These are phyloP conservation scores for Aspergillus tamarii DNA, from an alignment of 2,329 filamentous ascomycete species.

Conservation along the genomic window DNA sequence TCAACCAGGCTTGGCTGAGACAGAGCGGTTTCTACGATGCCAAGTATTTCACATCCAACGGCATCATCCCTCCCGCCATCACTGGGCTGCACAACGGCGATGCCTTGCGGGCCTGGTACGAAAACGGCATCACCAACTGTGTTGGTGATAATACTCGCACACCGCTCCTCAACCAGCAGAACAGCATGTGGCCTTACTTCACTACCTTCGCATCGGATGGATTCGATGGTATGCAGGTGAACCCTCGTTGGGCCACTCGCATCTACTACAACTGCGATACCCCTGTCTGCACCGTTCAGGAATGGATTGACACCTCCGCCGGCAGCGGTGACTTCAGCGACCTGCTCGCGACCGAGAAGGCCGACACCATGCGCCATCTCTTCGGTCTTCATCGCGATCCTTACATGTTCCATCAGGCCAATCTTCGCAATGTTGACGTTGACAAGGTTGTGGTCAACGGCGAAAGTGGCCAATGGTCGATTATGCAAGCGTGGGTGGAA, in stretches of 20 bases:
- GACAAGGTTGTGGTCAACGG: conserved; percentile 53
- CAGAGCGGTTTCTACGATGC: conserved; percentile 55
- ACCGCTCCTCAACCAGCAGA: conserved; percentile 56
- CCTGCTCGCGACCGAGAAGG: conserved; percentile 55
- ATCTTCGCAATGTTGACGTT: conserved; percentile 57
- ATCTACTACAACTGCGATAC: conserved; percentile 69
- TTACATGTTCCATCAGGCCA: conserved; percentile 69
- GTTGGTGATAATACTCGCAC: conserved; percentile 68
- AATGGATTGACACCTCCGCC: conserved; percentile 64
- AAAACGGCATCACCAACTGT: conserved; percentile 62
- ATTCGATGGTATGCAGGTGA: conserved; percentile 58
- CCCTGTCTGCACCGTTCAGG: conserved; percentile 58
- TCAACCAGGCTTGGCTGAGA: conserved; percentile 63
- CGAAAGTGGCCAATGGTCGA: conserved; percentile 51
- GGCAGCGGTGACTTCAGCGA: conserved; percentile 58
- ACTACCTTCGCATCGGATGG: conserved; percentile 57
- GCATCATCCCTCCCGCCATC: conserved; percentile 65
- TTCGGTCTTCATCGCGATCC: conserved; percentile 59
- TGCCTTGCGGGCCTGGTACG: conserved; percentile 61
- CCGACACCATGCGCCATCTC: conserved; percentile 60
- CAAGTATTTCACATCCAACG: conserved; percentile 54
- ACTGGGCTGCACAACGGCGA: conserved; percentile 68
- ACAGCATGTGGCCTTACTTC: conserved; percentile 59
- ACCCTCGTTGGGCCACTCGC: conserved; percentile 63
- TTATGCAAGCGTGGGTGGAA: conserved; percentile 63